Percentiles rank a stretch among this genome's conserved stretches.
phyloP scores from a whole-genome alignment of 1,284 basidiomycete species.

The Ustilago xerochloae region DNA sequence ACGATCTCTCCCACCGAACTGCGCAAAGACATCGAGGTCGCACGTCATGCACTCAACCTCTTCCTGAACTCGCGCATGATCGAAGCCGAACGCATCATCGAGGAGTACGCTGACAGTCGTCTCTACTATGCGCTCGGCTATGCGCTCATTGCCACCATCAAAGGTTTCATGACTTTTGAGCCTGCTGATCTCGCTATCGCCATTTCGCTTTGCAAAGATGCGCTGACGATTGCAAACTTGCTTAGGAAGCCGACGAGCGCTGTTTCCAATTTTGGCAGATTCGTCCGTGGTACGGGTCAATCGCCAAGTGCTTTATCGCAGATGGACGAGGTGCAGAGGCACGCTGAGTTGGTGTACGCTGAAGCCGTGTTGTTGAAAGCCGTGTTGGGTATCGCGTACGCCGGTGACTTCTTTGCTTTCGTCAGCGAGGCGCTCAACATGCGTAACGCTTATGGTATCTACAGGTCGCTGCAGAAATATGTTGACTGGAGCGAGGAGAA shows the following conservation, averaged over 20 bases:
- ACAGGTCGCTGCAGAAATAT: constrained; percentile 64
- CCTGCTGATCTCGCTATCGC: constrained; percentile 64
- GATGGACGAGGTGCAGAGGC: constrained; percentile 64
- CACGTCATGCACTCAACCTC: constrained; percentile 60
- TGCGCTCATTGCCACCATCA: constrained; percentile 65
- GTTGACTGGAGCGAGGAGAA: constrained; percentile 63
- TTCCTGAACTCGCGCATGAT: constrained; percentile 67
- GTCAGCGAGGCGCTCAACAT: constrained; percentile 66
- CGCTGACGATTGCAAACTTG: constrained; percentile 58
- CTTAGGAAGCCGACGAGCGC: constrained; percentile 59
- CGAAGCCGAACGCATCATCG: constrained; percentile 63
- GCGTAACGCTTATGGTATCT: constrained; percentile 66
- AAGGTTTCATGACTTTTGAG: constrained; percentile 68
- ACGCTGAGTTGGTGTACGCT: constrained; percentile 66
- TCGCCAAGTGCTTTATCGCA: constrained; percentile 49
- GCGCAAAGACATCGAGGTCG: constrained; percentile 53
- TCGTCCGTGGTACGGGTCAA: constrained; percentile 64
- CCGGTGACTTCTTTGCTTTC: constrained; percentile 66
- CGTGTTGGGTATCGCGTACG: constrained; percentile 64
- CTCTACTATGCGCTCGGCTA: constrained; percentile 67
- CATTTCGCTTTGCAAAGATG: constrained; percentile 65
- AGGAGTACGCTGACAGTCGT: constrained; percentile 54
- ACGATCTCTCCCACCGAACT: constrained; percentile 46
- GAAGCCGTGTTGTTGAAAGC: constrained; percentile 65
- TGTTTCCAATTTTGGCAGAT: constrained; percentile 61